Percentiles rank a stretch among this genome's conserved stretches.
Conservation (phyloP, 306 rosid species). For the Cucumis cinereus region DNA sequence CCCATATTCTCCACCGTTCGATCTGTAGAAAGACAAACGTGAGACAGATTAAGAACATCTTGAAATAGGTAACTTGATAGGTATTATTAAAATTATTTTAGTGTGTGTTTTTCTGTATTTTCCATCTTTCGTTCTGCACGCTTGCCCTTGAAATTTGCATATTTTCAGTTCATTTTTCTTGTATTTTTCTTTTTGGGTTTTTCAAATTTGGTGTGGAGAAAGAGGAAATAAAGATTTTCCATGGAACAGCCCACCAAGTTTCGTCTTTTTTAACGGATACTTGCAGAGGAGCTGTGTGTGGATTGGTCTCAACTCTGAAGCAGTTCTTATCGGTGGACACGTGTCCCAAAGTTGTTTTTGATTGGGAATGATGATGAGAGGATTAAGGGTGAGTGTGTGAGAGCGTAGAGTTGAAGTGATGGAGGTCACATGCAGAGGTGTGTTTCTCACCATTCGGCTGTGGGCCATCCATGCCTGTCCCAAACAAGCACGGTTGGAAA, state of each 20-base stretch:
- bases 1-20: conserved; percentile 3
- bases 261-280: conserved; percentile 10
- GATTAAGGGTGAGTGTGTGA: neutral
- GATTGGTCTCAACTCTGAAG: neutral
- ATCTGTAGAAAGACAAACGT: neutral
- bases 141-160: conserved; percentile 6
- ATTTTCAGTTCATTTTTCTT: neutral
- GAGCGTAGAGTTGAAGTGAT: neutral
- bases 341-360: neutral
- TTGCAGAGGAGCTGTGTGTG: neutral
- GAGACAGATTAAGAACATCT: conserved; percentile 4
- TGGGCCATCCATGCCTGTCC: neutral
- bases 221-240: conserved; percentile 5
- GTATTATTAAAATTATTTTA: neutral
- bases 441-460: neutral
- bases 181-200: neutral
- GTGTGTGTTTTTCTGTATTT: neutral
- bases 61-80: neutral
- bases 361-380: neutral
- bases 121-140: neutral
- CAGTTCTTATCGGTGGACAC: neutral
- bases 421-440: conserved; percentile 1
- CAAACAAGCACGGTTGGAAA: neutral
- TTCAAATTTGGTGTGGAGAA: neutral
- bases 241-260: conserved; percentile 3